Percentiles rank a stretch among this genome's conserved stretches.
These are phyloP conservation scores for Inonotus obliquus DNA, from an alignment of 1,284 basidiomycete species.

Conservation along the genomic window DNA sequence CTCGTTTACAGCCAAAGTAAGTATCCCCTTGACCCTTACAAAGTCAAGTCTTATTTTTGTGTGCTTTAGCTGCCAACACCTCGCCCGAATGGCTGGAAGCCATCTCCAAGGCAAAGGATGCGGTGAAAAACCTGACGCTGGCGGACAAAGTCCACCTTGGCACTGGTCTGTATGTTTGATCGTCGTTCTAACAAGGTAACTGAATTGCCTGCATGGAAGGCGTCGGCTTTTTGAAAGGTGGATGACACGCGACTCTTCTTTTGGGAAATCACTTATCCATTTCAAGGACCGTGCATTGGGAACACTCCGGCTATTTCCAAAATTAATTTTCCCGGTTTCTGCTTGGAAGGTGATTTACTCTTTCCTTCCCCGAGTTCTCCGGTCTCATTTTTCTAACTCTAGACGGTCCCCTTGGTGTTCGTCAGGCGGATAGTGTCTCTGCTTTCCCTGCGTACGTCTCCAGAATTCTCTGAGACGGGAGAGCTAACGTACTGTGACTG, in stretches of 20 bases:
- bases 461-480: neutral
- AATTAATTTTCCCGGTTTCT: slow-evolving; percentile 64
- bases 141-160: slow-evolving; percentile 53
- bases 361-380: too few relatives aligned
- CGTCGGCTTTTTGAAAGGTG: slow-evolving; percentile 12
- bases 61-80: slow-evolving; percentile 32
- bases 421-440: slow-evolving; percentile 56
- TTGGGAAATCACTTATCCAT: neutral
- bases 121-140: slow-evolving; percentile 45
- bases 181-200: neutral
- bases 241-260: neutral
- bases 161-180: slow-evolving; percentile 36
- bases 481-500: neutral
- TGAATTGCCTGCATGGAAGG: slow-evolving; percentile 1
- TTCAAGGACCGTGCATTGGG: slow-evolving; percentile 55
- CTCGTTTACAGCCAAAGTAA: slow-evolving; percentile 7
- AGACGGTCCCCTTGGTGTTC: slow-evolving; percentile 59
- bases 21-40: too few relatives aligned
- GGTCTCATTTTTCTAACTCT: neutral
- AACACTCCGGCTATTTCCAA: slow-evolving; percentile 59
- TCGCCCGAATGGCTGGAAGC: slow-evolving; percentile 51
- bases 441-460: slow-evolving; percentile 60
- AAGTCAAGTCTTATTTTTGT: too few relatives aligned
- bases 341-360: slow-evolving; percentile 48
- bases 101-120: slow-evolving; percentile 47